phyloP scores from a whole-genome alignment of 202 grass and related monocot species.

The Zoysia matrella region DNA sequence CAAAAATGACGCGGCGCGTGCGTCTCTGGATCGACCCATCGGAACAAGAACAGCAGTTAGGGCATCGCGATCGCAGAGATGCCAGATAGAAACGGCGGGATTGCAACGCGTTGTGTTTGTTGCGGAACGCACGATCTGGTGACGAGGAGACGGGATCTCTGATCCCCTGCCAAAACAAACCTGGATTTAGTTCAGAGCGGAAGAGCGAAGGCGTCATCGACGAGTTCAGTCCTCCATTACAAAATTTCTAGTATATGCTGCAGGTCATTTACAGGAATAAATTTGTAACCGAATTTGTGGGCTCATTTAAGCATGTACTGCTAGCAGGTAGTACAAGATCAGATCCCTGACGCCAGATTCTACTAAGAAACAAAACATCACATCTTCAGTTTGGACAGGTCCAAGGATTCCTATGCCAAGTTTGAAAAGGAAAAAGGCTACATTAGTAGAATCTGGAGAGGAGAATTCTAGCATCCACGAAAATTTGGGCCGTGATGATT shows the following conservation, averaged over 20 bases:
- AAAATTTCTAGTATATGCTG: neutral
- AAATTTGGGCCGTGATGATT: neutral
- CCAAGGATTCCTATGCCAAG: neutral
- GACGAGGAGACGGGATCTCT: neutral
- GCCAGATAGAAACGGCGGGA: neutral
- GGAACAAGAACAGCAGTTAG: slow-evolving; percentile 30
- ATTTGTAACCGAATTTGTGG: too few relatives aligned
- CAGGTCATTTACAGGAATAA: too few relatives aligned
- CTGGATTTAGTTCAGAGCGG: slow-evolving; percentile 6
- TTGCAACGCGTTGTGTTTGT: neutral
- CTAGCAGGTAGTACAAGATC: neutral
- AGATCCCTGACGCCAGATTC: neutral
- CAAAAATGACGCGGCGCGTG: slow-evolving; percentile 3
- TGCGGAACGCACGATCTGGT: too few relatives aligned
- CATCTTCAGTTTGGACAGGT: neutral
- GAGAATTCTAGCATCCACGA: neutral
- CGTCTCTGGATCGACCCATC: neutral
- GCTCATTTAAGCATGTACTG: neutral
- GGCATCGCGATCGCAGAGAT: slow-evolving; percentile 33
- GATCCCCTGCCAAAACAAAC: neutral
- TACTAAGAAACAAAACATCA: neutral
- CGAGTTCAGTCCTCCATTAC: neutral
- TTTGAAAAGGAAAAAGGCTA: slow-evolving; percentile 1
- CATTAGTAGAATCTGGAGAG: neutral
- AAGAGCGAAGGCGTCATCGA: neutral